Evolutionary conservation across 1,284 basidiomycete species (phyloP).

Genomic region (Trametes hirsuta): DNA sequence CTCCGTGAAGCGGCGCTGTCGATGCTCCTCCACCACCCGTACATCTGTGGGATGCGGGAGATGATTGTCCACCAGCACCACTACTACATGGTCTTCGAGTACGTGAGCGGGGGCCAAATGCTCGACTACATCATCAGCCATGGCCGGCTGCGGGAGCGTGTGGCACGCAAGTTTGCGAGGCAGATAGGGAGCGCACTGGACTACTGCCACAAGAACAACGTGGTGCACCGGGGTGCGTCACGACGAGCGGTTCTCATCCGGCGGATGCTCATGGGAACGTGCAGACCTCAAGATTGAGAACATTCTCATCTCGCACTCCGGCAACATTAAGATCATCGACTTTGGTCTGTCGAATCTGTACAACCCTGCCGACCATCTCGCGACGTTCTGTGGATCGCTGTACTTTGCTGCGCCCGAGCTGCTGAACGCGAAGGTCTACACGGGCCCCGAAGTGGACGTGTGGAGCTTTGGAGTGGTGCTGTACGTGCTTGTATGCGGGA

Average conservation of each 20-base stretch:
- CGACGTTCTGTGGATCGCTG: slow-evolving; percentile 96
- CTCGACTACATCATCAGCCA: slow-evolving; percentile 99
- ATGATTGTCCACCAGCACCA: slow-evolving; percentile 96
- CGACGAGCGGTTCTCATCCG: slow-evolving; percentile 1
- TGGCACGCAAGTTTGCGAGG: slow-evolving; percentile 94
- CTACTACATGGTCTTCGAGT: slow-evolving; percentile 99
- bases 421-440: slow-evolving; percentile 95
- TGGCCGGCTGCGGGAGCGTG: slow-evolving; percentile 92
- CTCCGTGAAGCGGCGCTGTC: slow-evolving; percentile 94
- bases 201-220: slow-evolving; percentile 97
- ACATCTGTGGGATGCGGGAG: slow-evolving; percentile 99
- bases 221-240: slow-evolving; percentile 84
- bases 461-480: slow-evolving; percentile 99
- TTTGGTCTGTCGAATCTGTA: slow-evolving; percentile 99
- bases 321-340: slow-evolving; percentile 99
- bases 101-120: slow-evolving; percentile 99
- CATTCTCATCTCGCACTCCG: slow-evolving; percentile 97
- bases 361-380: slow-evolving; percentile 82
- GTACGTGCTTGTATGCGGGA: slow-evolving; percentile 97
- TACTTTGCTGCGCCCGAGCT: slow-evolving; percentile 99
- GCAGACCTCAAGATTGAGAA: slow-evolving; percentile 98
- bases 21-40: slow-evolving; percentile 95
- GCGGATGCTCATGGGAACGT: slow-evolving; percentile 13
- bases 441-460: slow-evolving; percentile 97
- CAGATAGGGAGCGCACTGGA: slow-evolving; percentile 96